Evolutionary conservation across 208 protist genomes (phyloP).

Genomic region (Leishmania gerbilli): DNA sequence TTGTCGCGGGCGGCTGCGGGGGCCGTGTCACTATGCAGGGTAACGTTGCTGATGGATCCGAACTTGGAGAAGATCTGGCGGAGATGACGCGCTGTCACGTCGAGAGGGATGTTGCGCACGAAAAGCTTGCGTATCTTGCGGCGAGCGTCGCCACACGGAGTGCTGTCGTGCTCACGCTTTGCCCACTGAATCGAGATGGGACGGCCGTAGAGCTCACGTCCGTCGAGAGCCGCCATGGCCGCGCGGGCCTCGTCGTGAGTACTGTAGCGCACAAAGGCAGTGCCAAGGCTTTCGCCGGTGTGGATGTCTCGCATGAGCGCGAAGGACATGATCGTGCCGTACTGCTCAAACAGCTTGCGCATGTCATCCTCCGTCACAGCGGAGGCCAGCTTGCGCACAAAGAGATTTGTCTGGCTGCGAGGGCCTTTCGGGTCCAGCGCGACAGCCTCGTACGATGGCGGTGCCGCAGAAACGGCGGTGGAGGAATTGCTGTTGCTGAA

Average conservation of each 20-base stretch:
- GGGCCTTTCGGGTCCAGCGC: constrained; percentile 55
- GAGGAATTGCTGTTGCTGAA: background rate
- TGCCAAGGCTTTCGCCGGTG: constrained; percentile 81
- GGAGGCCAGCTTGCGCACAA: constrained; percentile 73
- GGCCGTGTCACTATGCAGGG: constrained; percentile 74
- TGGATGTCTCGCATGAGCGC: constrained; percentile 87
- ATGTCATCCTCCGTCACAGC: constrained; percentile 61
- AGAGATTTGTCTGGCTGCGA: constrained; percentile 81
- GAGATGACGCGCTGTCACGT: constrained; percentile 48
- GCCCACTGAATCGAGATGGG: constrained; percentile 83
- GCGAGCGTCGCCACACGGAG: constrained; percentile 67
- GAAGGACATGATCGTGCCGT: constrained; percentile 64
- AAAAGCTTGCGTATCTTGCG: constrained; percentile 80
- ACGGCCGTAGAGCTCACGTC: constrained; percentile 44
- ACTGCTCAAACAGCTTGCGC: constrained; percentile 56
- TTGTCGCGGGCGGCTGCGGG: constrained; percentile 20
- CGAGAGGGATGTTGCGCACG: constrained; percentile 82
- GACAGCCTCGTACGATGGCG: constrained; percentile 52
- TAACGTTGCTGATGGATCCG: constrained; percentile 59
- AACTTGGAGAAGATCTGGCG: constrained; percentile 47
- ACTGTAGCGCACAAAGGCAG: constrained; percentile 80
- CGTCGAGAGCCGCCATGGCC: constrained; percentile 61
- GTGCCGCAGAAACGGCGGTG: constrained; percentile 4
- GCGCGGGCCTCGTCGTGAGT: constrained; percentile 57
- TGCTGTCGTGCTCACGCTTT: constrained; percentile 79